A percentile compares a stretch with the other conserved stretches of the same genome.
phyloP scores from a whole-genome alignment of 1,139 yeast genomes.

The Yamadazyma songkhlaensis region DNA sequence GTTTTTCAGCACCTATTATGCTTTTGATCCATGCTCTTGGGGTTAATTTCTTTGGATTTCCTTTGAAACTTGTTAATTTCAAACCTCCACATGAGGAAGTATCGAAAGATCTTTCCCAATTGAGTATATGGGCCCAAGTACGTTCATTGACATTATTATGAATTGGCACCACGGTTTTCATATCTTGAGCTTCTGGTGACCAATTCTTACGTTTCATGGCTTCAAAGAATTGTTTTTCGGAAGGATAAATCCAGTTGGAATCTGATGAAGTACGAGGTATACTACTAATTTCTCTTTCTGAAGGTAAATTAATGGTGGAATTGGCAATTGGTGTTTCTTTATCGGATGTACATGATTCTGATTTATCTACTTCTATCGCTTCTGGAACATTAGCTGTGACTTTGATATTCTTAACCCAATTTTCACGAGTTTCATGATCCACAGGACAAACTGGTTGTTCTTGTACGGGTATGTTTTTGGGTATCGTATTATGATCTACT shows the following conservation, averaged over 20 bases:
- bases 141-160: constrained; percentile 93
- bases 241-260: constrained; percentile 89
- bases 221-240: constrained; percentile 89
- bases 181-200: constrained; percentile 78
- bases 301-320: constrained; percentile 37
- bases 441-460: constrained; percentile 59
- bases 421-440: constrained; percentile 56
- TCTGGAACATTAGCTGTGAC: constrained; percentile 28
- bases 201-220: constrained; percentile 92
- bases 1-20: constrained; percentile 64
- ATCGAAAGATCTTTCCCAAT: constrained; percentile 73
- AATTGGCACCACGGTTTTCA: constrained; percentile 89
- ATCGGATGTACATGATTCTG: constrained; percentile 41
- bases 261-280: constrained; percentile 74
- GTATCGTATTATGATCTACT: constrained; percentile 1
- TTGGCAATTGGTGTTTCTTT: constrained; percentile 9
- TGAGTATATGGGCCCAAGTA: constrained; percentile 81
- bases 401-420: constrained; percentile 50
- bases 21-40: constrained; percentile 83
- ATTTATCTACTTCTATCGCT: constrained; percentile 42
- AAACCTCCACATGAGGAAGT: constrained; percentile 75
- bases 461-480: background rate
- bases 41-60: constrained; percentile 79
- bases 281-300: constrained; percentile 73
- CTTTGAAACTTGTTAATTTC: constrained; percentile 80